Evolutionary conservation across 2,329 filamentous ascomycete genomes (phyloP).

Genomic region (Pseudovirgaria hyperparasitica): DNA sequence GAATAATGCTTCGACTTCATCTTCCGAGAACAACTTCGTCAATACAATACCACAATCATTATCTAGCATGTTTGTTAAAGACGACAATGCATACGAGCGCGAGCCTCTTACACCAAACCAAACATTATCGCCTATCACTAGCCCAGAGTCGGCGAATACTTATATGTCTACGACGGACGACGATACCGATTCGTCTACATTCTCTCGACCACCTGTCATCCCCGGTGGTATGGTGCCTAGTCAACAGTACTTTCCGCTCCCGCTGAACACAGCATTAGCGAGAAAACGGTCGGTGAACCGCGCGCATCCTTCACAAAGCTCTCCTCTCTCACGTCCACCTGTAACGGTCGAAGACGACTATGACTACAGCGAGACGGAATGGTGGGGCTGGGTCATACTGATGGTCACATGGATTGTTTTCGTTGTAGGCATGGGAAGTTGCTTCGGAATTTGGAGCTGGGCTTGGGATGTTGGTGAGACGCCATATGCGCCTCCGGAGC

Average conservation of each 20-base stretch:
- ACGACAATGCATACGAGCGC: too few relatives aligned
- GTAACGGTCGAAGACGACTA: slow-evolving; percentile 43
- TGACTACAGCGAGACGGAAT: slow-evolving; percentile 91
- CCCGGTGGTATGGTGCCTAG: slow-evolving; percentile 18
- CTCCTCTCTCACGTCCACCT: slow-evolving; percentile 4
- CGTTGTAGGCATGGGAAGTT: slow-evolving; percentile 91
- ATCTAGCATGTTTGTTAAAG: too few relatives aligned
- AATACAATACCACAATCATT: too few relatives aligned
- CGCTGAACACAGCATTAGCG: background rate
- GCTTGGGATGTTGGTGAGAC: slow-evolving; percentile 97
- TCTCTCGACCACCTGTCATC: slow-evolving; percentile 8
- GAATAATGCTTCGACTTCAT: too few relatives aligned
- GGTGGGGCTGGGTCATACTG: slow-evolving; percentile 95
- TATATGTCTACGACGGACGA: too few relatives aligned
- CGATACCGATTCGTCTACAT: slow-evolving; percentile 7
- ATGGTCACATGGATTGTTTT: slow-evolving; percentile 91
- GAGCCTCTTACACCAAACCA: too few relatives aligned
- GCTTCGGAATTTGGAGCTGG: slow-evolving; percentile 93
- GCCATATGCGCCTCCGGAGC: slow-evolving; percentile 85
- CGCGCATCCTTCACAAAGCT: slow-evolving; percentile 3
- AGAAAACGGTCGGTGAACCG: too few relatives aligned
- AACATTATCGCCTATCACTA: too few relatives aligned
- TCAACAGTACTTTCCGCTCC: slow-evolving; percentile 10
- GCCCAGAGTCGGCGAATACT: too few relatives aligned
- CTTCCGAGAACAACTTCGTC: too few relatives aligned